Evolutionary conservation across 805 yeast species (phyloP).

Genomic region (Ogataea allantospora): DNA sequence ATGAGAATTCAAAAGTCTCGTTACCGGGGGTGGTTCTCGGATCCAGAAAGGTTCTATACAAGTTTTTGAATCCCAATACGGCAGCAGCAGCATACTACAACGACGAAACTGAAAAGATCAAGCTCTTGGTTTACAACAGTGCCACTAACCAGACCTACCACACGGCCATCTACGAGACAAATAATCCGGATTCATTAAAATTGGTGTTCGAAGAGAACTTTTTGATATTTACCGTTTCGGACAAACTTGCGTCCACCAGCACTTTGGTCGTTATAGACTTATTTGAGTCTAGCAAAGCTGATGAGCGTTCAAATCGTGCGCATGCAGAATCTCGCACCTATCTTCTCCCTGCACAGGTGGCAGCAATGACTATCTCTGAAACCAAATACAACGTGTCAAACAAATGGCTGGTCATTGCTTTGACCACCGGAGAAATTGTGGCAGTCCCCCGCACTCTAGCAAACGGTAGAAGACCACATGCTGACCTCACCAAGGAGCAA

Average conservation of each 20-base stretch:
- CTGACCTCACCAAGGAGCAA: slow-evolving; percentile 42
- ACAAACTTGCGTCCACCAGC: slow-evolving; percentile 44
- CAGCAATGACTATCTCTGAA: slow-evolving; percentile 48
- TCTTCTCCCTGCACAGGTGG: slow-evolving; percentile 56
- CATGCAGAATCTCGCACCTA: slow-evolving; percentile 55
- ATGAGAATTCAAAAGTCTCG: slow-evolving; percentile 41
- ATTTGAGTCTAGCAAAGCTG: slow-evolving; percentile 62
- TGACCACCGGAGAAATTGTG: slow-evolving; percentile 60
- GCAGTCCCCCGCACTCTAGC: slow-evolving; percentile 68
- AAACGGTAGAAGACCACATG: slow-evolving; percentile 66
- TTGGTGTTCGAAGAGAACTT: slow-evolving; percentile 79
- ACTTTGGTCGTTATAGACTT: slow-evolving; percentile 73
- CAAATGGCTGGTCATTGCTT: slow-evolving; percentile 59
- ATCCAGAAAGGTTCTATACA: slow-evolving; percentile 74
- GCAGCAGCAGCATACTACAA: slow-evolving; percentile 46
- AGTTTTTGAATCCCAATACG: slow-evolving; percentile 74
- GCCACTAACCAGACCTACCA: slow-evolving; percentile 61
- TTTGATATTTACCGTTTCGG: slow-evolving; percentile 66
- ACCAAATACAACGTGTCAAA: slow-evolving; percentile 68
- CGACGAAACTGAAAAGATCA: slow-evolving; percentile 34
- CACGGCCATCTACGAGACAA: slow-evolving; percentile 36
- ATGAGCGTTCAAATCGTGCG: slow-evolving; percentile 46
- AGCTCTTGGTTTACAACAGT: slow-evolving; percentile 59
- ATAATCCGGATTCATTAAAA: slow-evolving; percentile 36
- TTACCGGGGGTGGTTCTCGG: slow-evolving; percentile 69